Evolutionary conservation across 805 yeast genomes (phyloP).

Genomic region (Spathaspora arborariae): DNA sequence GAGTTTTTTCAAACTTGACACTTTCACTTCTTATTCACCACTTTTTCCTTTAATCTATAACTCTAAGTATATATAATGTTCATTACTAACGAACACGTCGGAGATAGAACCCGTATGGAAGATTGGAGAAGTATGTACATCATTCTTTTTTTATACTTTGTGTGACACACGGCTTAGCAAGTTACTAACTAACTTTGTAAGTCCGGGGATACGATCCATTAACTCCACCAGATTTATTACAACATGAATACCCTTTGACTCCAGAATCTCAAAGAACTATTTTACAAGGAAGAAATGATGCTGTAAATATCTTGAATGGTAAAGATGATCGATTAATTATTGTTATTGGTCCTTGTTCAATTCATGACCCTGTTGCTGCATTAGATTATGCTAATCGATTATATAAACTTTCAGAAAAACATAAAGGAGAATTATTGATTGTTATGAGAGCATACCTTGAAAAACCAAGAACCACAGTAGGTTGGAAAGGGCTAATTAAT

Average conservation of each 20-base stretch:
- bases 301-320: slow-evolving; percentile 71
- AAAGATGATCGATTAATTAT: slow-evolving; percentile 83
- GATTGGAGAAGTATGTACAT: slow-evolving; percentile 49
- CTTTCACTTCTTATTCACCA: background rate
- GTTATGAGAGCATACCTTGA: slow-evolving; percentile 98
- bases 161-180: background rate
- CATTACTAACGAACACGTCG: slow-evolving; percentile 77
- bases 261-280: slow-evolving; percentile 59
- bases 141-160: background rate
- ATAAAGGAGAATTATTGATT: slow-evolving; percentile 72
- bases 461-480: slow-evolving; percentile 97
- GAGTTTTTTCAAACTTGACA: background rate
- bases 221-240: slow-evolving; percentile 91
- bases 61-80: slow-evolving; percentile 50
- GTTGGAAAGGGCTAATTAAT: slow-evolving; percentile 97
- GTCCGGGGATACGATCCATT: slow-evolving; percentile 87
- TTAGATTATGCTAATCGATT: slow-evolving; percentile 78
- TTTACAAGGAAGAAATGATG: slow-evolving; percentile 69
- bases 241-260: slow-evolving; percentile 75
- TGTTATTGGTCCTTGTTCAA: slow-evolving; percentile 95
- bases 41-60: background rate
- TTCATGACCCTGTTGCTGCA: slow-evolving; percentile 93
- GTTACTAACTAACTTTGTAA: slow-evolving; percentile 7
- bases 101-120: slow-evolving; percentile 70
- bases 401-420: slow-evolving; percentile 52